A percentile compares a stretch with the other conserved stretches of the same genome.
Conservation (phyloP, 208 protist species). For the Trypanosomatidae sp. region DNA sequence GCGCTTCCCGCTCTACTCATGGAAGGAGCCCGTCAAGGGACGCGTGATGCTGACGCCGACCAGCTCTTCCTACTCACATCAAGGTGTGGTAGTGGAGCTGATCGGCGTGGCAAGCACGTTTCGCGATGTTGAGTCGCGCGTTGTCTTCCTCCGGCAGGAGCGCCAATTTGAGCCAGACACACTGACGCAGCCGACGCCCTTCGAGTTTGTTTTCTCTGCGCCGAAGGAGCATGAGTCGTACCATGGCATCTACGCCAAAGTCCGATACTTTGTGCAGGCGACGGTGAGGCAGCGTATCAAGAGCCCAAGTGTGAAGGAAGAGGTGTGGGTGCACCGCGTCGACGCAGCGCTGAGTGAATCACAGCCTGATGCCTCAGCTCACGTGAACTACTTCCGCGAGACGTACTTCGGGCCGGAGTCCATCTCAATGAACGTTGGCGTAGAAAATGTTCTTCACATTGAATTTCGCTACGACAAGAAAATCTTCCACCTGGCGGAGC, state of each 20-base stretch:
- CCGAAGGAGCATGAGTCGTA: slow-evolving; percentile 88
- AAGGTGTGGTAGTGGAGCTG: slow-evolving; percentile 73
- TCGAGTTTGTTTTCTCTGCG: slow-evolving; percentile 78
- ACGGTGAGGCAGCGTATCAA: slow-evolving; percentile 69
- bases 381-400: slow-evolving; percentile 75
- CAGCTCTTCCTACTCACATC: slow-evolving; percentile 59
- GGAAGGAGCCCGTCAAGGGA: slow-evolving; percentile 56
- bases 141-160: slow-evolving; percentile 67
- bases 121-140: slow-evolving; percentile 18
- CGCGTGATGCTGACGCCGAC: slow-evolving; percentile 55
- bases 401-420: slow-evolving; percentile 66
- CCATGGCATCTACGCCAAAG: slow-evolving; percentile 61
- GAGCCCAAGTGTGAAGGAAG: slow-evolving; percentile 52
- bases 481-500: slow-evolving; percentile 73
- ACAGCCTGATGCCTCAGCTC: slow-evolving; percentile 54
- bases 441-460: slow-evolving; percentile 88
- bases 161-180: slow-evolving; percentile 73
- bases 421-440: slow-evolving; percentile 84
- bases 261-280: slow-evolving; percentile 68
- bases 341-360: slow-evolving; percentile 45
- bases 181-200: slow-evolving; percentile 32
- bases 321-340: slow-evolving; percentile 78
- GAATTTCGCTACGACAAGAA: slow-evolving; percentile 90
- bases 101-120: slow-evolving; percentile 49
- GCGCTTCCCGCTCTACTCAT: slow-evolving; percentile 55